Evolutionary conservation across 345 rosid genomes (phyloP).

Genomic region (Lepidium aucheri): DNA sequence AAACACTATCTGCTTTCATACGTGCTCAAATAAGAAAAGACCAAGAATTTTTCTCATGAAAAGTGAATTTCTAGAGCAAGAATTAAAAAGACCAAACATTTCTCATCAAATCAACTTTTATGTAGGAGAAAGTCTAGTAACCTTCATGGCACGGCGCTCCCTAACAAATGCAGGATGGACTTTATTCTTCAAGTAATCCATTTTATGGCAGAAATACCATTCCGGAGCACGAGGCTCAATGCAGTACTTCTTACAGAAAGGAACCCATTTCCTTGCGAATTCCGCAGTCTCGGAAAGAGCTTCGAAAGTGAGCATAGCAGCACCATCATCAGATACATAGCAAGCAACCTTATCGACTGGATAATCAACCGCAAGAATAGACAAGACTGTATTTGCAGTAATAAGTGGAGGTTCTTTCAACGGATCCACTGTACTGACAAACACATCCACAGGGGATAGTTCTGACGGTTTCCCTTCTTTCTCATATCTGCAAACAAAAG

Average conservation of each 20-base stretch:
- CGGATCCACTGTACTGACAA: conserved; percentile 97
- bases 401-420: conserved; percentile 96
- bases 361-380: conserved; percentile 96
- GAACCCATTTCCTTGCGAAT: conserved; percentile 97
- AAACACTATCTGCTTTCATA: neutral
- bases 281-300: conserved; percentile 98
- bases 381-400: conserved; percentile 96
- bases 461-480: conserved; percentile 93
- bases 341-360: conserved; percentile 92
- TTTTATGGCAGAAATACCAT: conserved; percentile 93
- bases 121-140: conserved; percentile 22
- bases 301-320: conserved; percentile 99
- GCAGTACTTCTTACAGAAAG: conserved; percentile 83
- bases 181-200: conserved; percentile 90
- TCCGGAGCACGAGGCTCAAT: conserved; percentile 99
- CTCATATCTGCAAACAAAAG: conserved; percentile 60
- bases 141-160: conserved; percentile 98
- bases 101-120: neutral
- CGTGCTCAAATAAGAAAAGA: neutral
- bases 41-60: neutral
- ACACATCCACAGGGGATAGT: conserved; percentile 68
- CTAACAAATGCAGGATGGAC: conserved; percentile 94
- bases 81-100: neutral
- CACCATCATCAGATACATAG: conserved; percentile 98
- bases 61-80: neutral